These are phyloP conservation scores for Chondrus crispus DNA, from an alignment of 23 red algal genomes.

Conservation along the genomic window DNA sequence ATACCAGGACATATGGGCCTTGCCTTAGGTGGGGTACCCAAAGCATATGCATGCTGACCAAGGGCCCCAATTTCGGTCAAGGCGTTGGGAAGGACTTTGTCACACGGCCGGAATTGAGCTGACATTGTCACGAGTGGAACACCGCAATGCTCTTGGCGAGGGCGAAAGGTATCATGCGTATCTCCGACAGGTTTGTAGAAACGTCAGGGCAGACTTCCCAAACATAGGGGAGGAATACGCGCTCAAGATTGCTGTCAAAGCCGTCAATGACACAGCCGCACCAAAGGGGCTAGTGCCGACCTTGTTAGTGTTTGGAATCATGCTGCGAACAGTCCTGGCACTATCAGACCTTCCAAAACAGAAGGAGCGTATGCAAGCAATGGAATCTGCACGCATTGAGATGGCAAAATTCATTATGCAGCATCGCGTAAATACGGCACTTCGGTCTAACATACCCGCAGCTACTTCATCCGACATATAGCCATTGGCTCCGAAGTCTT, in stretches of 20 bases:
- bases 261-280: background rate
- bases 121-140: background rate
- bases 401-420: background rate
- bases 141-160: background rate
- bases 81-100: background rate
- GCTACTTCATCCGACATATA: background rate
- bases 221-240: background rate
- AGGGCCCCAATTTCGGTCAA: background rate
- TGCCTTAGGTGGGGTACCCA: background rate
- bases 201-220: background rate
- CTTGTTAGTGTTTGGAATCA: constrained; percentile 1
- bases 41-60: background rate
- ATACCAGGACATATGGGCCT: background rate
- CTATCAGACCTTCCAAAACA: background rate
- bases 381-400: background rate
- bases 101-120: background rate
- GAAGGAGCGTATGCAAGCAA: background rate
- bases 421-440: background rate
- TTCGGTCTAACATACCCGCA: background rate
- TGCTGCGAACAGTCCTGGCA: background rate
- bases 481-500: background rate
- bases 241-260: background rate
- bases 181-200: background rate
- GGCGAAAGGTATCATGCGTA: background rate
- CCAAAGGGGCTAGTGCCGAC: background rate